Percentiles rank a stretch among this genome's conserved stretches.
Evolutionary conservation across 371 early-diverging fungal species (phyloP).

Genomic region (Capniomyces stellatus): DNA sequence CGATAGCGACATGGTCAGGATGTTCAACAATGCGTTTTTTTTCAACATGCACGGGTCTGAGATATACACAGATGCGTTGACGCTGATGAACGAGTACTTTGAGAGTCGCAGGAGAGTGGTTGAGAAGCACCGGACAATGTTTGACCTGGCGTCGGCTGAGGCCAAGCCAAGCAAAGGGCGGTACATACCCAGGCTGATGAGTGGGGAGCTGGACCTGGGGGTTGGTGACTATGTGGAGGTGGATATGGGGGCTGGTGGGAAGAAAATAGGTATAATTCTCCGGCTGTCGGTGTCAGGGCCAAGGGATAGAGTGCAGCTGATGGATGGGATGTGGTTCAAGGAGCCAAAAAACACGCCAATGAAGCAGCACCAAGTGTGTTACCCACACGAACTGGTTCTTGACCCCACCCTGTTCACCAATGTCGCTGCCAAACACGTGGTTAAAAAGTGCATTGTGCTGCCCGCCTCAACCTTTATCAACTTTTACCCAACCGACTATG

Average conservation of each 20-base stretch:
- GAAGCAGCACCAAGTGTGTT: conserved; percentile 26
- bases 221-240: conserved; percentile 22
- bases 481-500: conserved; percentile 23
- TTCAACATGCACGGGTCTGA: conserved; percentile 56
- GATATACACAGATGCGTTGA: conserved; percentile 44
- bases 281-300: conserved; percentile 20
- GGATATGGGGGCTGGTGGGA: conserved; percentile 4
- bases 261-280: conserved; percentile 15
- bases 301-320: conserved; percentile 20
- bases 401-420: conserved; percentile 21
- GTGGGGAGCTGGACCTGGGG: conserved; percentile 20
- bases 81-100: conserved; percentile 26
- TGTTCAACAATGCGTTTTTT: conserved; percentile 57
- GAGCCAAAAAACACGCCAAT: conserved; percentile 29
- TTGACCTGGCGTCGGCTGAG: conserved; percentile 19
- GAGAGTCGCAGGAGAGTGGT: conserved; percentile 19
- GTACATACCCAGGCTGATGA: conserved; percentile 22
- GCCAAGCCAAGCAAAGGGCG: conserved; percentile 20
- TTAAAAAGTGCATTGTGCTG: conserved; percentile 29
- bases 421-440: conserved; percentile 7
- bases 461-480: conserved; percentile 28
- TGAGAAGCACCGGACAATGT: conserved; percentile 20
- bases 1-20: conserved; percentile 38
- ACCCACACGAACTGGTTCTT: conserved; percentile 29
- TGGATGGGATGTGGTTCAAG: conserved; percentile 30